Evolutionary conservation across 2,329 filamentous ascomycete species (phyloP).

Genomic region (Aspergillus aculeatinus): DNA sequence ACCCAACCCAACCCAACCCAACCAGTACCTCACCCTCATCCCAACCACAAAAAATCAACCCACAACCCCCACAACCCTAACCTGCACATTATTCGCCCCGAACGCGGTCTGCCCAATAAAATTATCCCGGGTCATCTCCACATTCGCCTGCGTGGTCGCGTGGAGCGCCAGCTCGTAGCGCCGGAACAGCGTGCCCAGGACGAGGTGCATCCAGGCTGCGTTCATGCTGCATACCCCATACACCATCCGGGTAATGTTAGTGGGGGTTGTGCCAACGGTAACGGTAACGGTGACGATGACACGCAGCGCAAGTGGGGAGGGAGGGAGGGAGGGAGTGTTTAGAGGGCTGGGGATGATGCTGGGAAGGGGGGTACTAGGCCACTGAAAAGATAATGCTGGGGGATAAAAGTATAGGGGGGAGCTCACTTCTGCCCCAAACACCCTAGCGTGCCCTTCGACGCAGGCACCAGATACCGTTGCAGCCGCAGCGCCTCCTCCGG

Average conservation of each 20-base stretch:
- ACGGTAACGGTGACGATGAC: no score
- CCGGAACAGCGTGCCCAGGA: background rate
- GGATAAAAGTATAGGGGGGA: no score
- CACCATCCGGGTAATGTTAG: no score
- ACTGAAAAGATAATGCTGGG: no score
- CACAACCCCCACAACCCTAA: background rate
- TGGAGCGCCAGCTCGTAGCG: background rate
- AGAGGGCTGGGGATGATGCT: no score
- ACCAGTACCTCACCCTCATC: background rate
- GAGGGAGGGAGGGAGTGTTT: no score
- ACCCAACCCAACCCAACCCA: no score
- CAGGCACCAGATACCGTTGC: background rate
- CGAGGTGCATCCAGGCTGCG: background rate
- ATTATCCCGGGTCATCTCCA: background rate
- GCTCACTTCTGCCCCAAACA: background rate
- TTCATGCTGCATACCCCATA: background rate
- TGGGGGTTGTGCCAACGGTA: no score
- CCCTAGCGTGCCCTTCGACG: background rate
- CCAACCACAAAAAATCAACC: background rate
- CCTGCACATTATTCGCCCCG: background rate
- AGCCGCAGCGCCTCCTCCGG: background rate
- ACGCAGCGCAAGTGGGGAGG: no score
- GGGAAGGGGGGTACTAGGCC: background rate
- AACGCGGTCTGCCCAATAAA: background rate
- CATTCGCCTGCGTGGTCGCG: background rate